Conservation (phyloP, 306 rosid species). For the Fragaria vesca region DNA sequence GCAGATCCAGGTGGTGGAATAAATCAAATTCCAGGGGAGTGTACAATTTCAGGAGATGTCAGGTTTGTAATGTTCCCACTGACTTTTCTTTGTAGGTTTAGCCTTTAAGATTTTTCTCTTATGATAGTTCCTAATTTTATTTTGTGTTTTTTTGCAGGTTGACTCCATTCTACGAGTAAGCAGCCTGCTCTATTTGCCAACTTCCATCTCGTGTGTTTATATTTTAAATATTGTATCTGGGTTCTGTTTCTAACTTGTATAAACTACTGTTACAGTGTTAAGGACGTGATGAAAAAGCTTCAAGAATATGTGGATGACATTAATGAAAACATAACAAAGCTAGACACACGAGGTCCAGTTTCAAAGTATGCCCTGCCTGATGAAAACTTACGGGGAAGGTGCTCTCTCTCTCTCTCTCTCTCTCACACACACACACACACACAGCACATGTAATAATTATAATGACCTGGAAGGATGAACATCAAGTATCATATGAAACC, state of each 20-base stretch:
- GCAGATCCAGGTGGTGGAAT: slow-evolving; percentile 97
- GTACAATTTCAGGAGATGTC: slow-evolving; percentile 94
- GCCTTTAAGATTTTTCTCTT: slow-evolving; percentile 9
- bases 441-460: too few relatives aligned
- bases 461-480: not conserved
- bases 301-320: slow-evolving; percentile 73
- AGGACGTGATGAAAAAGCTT: slow-evolving; percentile 63
- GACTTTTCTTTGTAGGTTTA: slow-evolving; percentile 5
- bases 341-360: slow-evolving; percentile 83
- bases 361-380: slow-evolving; percentile 78
- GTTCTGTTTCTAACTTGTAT: slow-evolving; percentile 20
- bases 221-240: slow-evolving; percentile 1
- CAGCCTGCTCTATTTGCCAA: slow-evolving; percentile 24
- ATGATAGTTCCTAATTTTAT: slow-evolving; percentile 1
- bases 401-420: slow-evolving; percentile 27
- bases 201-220: slow-evolving; percentile 20
- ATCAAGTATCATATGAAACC: not conserved
- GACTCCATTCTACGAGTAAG: slow-evolving; percentile 96
- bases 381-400: slow-evolving; percentile 82
- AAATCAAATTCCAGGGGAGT: slow-evolving; percentile 92
- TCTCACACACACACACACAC: not conserved
- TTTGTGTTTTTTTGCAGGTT: slow-evolving; percentile 47
- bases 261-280: slow-evolving; percentile 50
- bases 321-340: slow-evolving; percentile 57
- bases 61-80: slow-evolving; percentile 48